Evolutionary conservation across 768 basidiomycete species (phyloP), one percentile per base, ranked within the genome.

Genomic region (Kondoa subrosea): DNA sequence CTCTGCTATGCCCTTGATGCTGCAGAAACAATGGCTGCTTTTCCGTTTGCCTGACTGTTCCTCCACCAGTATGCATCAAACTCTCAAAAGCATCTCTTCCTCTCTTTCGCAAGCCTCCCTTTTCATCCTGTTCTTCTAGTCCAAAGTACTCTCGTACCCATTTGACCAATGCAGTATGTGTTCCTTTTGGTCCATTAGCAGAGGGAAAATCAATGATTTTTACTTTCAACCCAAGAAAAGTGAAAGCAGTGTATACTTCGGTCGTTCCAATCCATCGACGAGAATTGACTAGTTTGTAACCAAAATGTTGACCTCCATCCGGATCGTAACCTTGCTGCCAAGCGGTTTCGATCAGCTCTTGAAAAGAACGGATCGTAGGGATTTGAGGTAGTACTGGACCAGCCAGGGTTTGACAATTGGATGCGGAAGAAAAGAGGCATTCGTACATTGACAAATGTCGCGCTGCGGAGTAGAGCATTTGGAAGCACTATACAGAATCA

Each of bases 231-330:
- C 73, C 73, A 1, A 73, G 58, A 56, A 62, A 72, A 3, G 69
- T 65, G 12, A 75, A 58, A 27, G 69, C 68, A 2, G 65, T 65
- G 57, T 70, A 75, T n/a, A 72, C 62, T 68, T 75, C 74, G 40
- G 69, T 72, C 40, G 74, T 71, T 2, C 74, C 74, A 57, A 75
- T 73, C 74, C 74, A 75, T 1, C 67, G 31, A 12, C 60, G 56
- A 27, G 67, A 69, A 14, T 67, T 65, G 21, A 68, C 50, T 14
- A 75, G 68, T 32, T 69, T 67, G 27, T 64, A 50, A 15, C 62
- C 60, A 57, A 74, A 74, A 59, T 75, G 73, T 1, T 4, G 1
- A 1, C 61, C 64, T 15, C 73, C 74, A 1, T 34, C 34, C 1
- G 69, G 70, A 64, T 75, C 74, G 62, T 65, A 67, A 4, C 74